Evolutionary conservation across 164 flowering plant genomes (phyloP).

Genomic region (Platanus orientalis): DNA sequence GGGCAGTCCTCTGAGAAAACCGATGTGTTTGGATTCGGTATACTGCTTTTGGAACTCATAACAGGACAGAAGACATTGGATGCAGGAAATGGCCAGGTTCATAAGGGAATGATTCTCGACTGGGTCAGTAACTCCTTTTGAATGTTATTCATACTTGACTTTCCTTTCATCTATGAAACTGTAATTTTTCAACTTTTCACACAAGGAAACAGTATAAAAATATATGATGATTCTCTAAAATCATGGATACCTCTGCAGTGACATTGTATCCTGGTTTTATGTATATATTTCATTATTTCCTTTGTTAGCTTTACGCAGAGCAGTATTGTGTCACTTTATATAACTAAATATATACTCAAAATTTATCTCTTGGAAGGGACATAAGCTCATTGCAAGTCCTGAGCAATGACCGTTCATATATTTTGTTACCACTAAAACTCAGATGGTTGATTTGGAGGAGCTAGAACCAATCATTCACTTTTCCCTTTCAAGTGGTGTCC

Average conservation of each 20-base stretch:
- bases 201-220: neutral
- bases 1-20: slow-evolving; percentile 99
- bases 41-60: slow-evolving; percentile 85
- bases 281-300: no score
- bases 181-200: neutral
- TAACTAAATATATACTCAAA: no score
- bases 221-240: neutral
- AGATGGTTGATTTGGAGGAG: no score
- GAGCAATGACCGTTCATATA: no score
- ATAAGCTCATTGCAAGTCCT: no score
- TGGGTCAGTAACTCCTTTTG: slow-evolving; percentile 48
- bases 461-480: no score
- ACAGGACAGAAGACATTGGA: slow-evolving; percentile 82
- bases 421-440: no score
- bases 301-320: no score
- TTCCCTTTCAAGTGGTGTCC: no score
- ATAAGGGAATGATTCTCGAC: slow-evolving; percentile 87
- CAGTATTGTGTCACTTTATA: no score
- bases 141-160: neutral
- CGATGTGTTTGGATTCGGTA: slow-evolving; percentile 95
- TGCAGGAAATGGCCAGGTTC: slow-evolving; percentile 72
- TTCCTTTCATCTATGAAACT: neutral
- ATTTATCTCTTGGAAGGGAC: no score
- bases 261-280: no score
- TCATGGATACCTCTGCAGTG: neutral